Evolutionary conservation across 2,329 filamentous ascomycete genomes (phyloP).

Genomic region (Penicillium glabrum): DNA sequence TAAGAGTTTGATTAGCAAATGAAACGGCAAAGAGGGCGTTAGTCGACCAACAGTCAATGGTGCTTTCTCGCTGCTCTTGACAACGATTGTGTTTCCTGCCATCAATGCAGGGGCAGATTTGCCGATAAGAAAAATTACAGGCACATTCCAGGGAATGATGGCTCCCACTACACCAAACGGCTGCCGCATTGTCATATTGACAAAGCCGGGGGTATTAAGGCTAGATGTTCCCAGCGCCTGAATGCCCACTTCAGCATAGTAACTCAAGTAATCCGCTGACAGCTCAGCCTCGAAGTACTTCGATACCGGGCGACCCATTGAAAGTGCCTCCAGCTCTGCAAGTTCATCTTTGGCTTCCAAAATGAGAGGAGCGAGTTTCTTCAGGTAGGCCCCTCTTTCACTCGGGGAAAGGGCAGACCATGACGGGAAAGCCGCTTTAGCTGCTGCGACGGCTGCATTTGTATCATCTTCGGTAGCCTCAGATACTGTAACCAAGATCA

Average conservation of each 20-base stretch:
- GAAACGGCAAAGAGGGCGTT: background rate
- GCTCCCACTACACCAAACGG: slow-evolving; percentile 40
- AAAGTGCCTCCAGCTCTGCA: slow-evolving; percentile 33
- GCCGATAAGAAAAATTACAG: slow-evolving; percentile 57
- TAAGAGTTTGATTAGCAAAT: background rate
- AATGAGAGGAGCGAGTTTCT: slow-evolving; percentile 29
- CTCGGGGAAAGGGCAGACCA: slow-evolving; percentile 27
- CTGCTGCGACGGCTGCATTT: slow-evolving; percentile 32
- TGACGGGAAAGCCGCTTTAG: slow-evolving; percentile 33
- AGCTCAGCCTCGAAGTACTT: slow-evolving; percentile 18
- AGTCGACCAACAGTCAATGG: slow-evolving; percentile 55
- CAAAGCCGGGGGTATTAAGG: slow-evolving; percentile 16
- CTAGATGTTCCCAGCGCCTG: slow-evolving; percentile 19
- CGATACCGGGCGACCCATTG: slow-evolving; percentile 33
- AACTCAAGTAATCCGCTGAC: slow-evolving; percentile 16
- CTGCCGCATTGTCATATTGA: slow-evolving; percentile 29
- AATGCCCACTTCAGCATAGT: slow-evolving; percentile 25
- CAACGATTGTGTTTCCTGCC: slow-evolving; percentile 61
- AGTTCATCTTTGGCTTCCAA: slow-evolving; percentile 24
- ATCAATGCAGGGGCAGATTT: slow-evolving; percentile 72
- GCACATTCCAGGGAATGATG: slow-evolving; percentile 60
- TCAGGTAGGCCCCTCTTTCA: slow-evolving; percentile 27
- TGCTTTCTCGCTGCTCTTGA: slow-evolving; percentile 67
- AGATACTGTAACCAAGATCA: slow-evolving; percentile 1
- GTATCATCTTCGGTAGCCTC: slow-evolving; percentile 29